Evolutionary conservation across 2,329 filamentous ascomycete species (phyloP).

Genomic region (Talaromyces funiculosus): DNA sequence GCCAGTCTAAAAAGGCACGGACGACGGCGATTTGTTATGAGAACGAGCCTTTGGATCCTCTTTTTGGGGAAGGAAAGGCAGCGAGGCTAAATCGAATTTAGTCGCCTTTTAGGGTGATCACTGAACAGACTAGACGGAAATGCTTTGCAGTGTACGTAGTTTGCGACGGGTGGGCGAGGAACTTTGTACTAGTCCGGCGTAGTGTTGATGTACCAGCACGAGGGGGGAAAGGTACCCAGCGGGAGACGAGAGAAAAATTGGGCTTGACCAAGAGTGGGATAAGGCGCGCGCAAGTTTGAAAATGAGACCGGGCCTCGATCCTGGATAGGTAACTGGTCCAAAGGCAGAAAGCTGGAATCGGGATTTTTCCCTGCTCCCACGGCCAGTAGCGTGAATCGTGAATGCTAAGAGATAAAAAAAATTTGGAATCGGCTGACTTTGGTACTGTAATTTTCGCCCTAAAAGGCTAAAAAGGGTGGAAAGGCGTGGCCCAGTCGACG

Average conservation of each 20-base stretch:
- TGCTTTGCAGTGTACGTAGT: constrained; percentile 34
- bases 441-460: constrained; percentile 19
- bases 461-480: constrained; percentile 21
- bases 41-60: constrained; percentile 11
- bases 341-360: constrained; percentile 7
- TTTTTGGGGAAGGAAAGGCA: constrained; percentile 2
- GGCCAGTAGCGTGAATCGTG: constrained; percentile 12
- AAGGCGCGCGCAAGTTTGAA: constrained; percentile 6
- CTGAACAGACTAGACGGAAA: constrained; percentile 20
- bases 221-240: constrained; percentile 28
- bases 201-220: constrained; percentile 6
- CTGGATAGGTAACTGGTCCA: constrained; percentile 6
- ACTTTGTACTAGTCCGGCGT: constrained; percentile 9
- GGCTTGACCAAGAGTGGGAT: constrained; percentile 19
- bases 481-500: constrained; percentile 19
- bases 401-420: background rate
- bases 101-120: constrained; percentile 28
- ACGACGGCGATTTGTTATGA: constrained; percentile 16
- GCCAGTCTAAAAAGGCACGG: constrained; percentile 16
- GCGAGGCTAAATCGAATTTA: constrained; percentile 39
- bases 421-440: constrained; percentile 2
- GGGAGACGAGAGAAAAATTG: constrained; percentile 17
- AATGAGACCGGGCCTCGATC: constrained; percentile 1
- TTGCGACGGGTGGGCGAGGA: constrained; percentile 25
- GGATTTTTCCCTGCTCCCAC: constrained; percentile 13